Percentiles rank a stretch among this genome's conserved stretches.
phyloP scores from a whole-genome alignment of 257 asterid genomes.

The Craterostigma plantagineum region DNA sequence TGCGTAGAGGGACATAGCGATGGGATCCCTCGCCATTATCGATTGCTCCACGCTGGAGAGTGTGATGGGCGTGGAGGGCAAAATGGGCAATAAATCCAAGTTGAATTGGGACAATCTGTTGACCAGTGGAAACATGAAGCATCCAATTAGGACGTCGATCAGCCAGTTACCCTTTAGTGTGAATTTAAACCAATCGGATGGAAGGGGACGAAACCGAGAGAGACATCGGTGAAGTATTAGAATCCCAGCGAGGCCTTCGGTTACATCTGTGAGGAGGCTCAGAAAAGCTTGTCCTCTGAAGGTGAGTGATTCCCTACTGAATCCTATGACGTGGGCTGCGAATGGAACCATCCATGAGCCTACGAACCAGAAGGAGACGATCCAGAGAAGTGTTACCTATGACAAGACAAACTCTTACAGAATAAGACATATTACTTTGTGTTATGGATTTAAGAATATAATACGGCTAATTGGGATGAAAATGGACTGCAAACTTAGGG shows the following conservation, averaged over 20 bases:
- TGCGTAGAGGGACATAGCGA: slow-evolving; percentile 78
- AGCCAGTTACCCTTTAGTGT: slow-evolving; percentile 69
- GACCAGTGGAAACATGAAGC: slow-evolving; percentile 80
- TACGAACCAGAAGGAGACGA: slow-evolving; percentile 86
- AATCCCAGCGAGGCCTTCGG: slow-evolving; percentile 90
- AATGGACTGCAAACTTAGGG: neutral
- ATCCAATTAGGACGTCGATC: slow-evolving; percentile 56
- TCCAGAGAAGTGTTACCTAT: slow-evolving; percentile 91
- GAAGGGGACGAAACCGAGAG: slow-evolving; percentile 65
- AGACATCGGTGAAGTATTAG: slow-evolving; percentile 57
- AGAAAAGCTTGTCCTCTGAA: slow-evolving; percentile 85
- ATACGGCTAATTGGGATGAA: neutral
- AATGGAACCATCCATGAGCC: slow-evolving; percentile 97
- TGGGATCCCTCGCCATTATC: slow-evolving; percentile 75
- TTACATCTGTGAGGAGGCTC: slow-evolving; percentile 87
- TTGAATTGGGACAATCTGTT: slow-evolving; percentile 77
- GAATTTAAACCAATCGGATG: slow-evolving; percentile 82
- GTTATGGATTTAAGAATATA: neutral
- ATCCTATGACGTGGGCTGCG: slow-evolving; percentile 72
- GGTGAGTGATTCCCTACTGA: slow-evolving; percentile 65
- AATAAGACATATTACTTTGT: no score
- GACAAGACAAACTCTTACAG: neutral
- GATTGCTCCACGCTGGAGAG: slow-evolving; percentile 83
- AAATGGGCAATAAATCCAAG: slow-evolving; percentile 51
- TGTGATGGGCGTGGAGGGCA: slow-evolving; percentile 70